These are phyloP conservation scores for Kwoniella botswanensis DNA, from an alignment of 768 basidiomycete genomes.

Conservation along the genomic window DNA sequence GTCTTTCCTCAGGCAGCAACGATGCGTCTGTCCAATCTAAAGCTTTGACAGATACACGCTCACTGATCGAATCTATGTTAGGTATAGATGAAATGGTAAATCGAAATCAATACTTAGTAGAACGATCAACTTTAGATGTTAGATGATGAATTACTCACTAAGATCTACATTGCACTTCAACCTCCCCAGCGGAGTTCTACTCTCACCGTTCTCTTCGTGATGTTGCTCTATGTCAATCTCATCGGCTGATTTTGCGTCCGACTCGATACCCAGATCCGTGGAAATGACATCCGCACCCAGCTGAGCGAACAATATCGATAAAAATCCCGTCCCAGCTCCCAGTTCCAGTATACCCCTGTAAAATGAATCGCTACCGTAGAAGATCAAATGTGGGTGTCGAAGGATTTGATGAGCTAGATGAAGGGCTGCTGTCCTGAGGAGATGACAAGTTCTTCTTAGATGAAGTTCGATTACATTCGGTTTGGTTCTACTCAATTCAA, in stretches of 20 bases:
- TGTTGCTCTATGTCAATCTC: constrained; percentile 7
- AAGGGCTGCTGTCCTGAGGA: constrained; percentile 41
- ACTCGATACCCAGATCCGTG: constrained; percentile 41
- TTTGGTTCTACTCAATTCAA: background rate
- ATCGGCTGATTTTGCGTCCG: background rate
- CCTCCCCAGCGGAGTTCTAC: constrained; percentile 37
- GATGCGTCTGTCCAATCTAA: constrained; percentile 49
- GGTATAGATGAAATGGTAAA: no score
- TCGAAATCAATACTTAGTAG: no score
- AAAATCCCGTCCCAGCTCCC: constrained; percentile 55
- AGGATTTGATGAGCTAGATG: constrained; percentile 50
- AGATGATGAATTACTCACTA: constrained; percentile 31
- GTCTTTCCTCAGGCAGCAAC: constrained; percentile 10
- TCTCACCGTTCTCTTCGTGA: constrained; percentile 5
- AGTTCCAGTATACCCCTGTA: constrained; percentile 42
- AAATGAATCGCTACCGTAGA: background rate
- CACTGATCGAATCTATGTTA: no score
- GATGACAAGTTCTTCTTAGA: background rate
- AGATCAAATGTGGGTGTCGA: constrained; percentile 3
- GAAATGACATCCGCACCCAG: constrained; percentile 36
- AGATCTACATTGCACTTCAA: constrained; percentile 36
- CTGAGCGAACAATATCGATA: constrained; percentile 50
- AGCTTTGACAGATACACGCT: constrained; percentile 4
- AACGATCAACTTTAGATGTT: background rate
- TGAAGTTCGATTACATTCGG: background rate